Conservation (phyloP, 176 grass and related monocot genomes). For the Ananas comosus region DNA sequence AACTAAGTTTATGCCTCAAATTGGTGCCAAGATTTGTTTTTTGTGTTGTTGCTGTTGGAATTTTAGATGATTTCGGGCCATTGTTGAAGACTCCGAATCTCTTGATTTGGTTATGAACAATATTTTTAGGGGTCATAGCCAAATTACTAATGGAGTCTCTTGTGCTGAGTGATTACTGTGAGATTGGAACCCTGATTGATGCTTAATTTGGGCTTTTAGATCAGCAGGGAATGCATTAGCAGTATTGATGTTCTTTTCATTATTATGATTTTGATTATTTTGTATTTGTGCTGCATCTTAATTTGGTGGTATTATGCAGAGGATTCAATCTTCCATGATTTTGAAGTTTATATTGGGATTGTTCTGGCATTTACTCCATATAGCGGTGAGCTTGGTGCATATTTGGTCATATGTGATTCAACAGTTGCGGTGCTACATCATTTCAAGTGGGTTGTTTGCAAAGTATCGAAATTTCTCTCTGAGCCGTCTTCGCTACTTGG, state of each 20-base stretch:
- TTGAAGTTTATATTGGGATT: conserved; percentile 39
- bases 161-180: too few species aligned
- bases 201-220: too few species aligned
- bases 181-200: too few species aligned
- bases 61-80: too few species aligned
- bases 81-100: too few species aligned
- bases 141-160: too few species aligned
- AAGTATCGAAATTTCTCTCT: conserved; percentile 56
- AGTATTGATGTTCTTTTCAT: neutral
- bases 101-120: too few species aligned
- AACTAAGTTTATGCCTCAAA: too few species aligned
- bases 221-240: neutral
- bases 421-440: conserved; percentile 44
- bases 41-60: too few species aligned
- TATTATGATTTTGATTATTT: neutral
- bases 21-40: too few species aligned
- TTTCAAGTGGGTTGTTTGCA: conserved; percentile 49
- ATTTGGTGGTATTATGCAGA: conserved; percentile 25
- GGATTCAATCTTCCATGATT: conserved; percentile 42
- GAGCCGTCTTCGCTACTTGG: conserved; percentile 42
- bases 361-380: conserved; percentile 58
- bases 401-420: conserved; percentile 42
- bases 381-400: conserved; percentile 37
- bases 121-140: too few species aligned
- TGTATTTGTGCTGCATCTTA: neutral